Evolutionary conservation across 1,284 basidiomycete genomes (phyloP), one percentile per base, ranked within the genome.

Genomic region (Neolentinus lepideus): DNA sequence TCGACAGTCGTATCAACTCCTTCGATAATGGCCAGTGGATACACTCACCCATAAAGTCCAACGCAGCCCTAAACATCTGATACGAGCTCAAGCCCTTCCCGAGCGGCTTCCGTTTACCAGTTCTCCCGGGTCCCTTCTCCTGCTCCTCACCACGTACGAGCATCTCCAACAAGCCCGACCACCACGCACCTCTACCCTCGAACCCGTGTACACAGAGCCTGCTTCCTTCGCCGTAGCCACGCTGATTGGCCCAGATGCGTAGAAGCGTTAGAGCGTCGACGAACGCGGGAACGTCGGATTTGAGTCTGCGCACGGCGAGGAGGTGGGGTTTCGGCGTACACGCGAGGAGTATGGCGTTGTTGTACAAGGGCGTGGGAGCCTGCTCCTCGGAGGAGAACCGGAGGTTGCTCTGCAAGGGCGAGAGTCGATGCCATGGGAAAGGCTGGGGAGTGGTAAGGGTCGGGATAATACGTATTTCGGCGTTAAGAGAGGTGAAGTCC

Each of bases 191-290:
- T 45, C 75, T 78, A 51, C 75, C 80, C 63, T 83, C 86, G 60
- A 86, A 86, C 0, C 88, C 91, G 36, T 77, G 75, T 1, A 90
- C 75, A 60, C 85, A 87, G 56, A 81, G 66, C 43, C 71, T 66
- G 36, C 70, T 62, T 3, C 83, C 80, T 52, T 74, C 74, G 1
- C 81, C 78, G 60, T 92, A 92, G 0, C 92, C 93, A 21, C 94
- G 80, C 66, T 95, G 90, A 55, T 88, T 87, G 1, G 92, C 90
- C 96, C 95, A 98, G 19, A 96, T 82, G 21, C 92, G 82, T 55
- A 98, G 81, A 10, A 98, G 75, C 1, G 88, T 76, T 19, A 93
- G 72, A 6, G 92, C 92, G 58, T 95, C 90, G 1, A 73, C 69
- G 65, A 92, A 93, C 0, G 84, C 80, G 0, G 87, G 78, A 3